Evolutionary conservation across 2,329 filamentous ascomycete genomes (phyloP).

Genomic region (Fusarium bulbicola): DNA sequence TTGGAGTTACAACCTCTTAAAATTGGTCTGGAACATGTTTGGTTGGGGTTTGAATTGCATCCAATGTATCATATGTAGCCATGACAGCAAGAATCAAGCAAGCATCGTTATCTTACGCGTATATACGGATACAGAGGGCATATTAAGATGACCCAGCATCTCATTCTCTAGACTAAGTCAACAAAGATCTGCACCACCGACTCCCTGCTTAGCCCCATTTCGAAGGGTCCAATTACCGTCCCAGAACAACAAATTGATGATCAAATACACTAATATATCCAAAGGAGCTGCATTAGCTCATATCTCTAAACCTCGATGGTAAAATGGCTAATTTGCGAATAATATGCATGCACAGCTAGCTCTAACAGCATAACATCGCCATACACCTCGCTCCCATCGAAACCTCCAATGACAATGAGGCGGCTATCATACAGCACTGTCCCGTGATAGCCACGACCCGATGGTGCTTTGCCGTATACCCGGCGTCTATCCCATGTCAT

Average conservation of each 20-base stretch:
- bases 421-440: slow-evolving; percentile 72
- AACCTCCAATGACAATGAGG: slow-evolving; percentile 71
- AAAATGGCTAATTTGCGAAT: slow-evolving; percentile 78
- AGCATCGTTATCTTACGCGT: background rate
- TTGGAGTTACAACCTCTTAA: background rate
- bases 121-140: background rate
- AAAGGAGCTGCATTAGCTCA: background rate
- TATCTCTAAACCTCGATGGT: slow-evolving; percentile 69
- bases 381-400: slow-evolving; percentile 74
- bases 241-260: slow-evolving; percentile 22
- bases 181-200: slow-evolving; percentile 31
- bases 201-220: slow-evolving; percentile 37
- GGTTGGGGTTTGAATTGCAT: slow-evolving; percentile 4
- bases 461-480: slow-evolving; percentile 70
- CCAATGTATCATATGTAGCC: slow-evolving; percentile 19
- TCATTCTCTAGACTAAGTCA: slow-evolving; percentile 27
- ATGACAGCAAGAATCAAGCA: background rate
- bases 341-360: slow-evolving; percentile 75
- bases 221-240: slow-evolving; percentile 9
- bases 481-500: slow-evolving; percentile 77
- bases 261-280: slow-evolving; percentile 22
- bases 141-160: slow-evolving; percentile 22
- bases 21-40: background rate
- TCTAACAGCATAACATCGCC: slow-evolving; percentile 74
- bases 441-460: slow-evolving; percentile 73